Percentiles rank a stretch among this genome's conserved stretches.
Evolutionary conservation across 768 basidiomycete genomes (phyloP).

Genomic region (Gloeostereum incarnatum): DNA sequence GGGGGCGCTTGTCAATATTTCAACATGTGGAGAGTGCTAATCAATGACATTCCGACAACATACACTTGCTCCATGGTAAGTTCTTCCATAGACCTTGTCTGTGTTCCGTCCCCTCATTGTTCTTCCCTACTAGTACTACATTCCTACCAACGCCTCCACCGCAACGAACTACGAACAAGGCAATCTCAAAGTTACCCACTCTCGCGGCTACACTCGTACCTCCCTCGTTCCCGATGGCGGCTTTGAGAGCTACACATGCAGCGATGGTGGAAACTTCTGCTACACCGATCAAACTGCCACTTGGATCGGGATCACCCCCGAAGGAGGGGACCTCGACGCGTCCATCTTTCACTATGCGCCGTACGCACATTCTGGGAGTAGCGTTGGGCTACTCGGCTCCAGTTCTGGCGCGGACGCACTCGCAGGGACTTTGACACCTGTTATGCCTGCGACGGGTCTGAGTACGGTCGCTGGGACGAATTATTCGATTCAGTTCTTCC

Average conservation of each 20-base stretch:
- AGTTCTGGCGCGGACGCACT: constrained; percentile 24
- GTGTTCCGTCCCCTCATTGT: neutral
- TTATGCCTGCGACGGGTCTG: constrained; percentile 17
- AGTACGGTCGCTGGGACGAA: constrained; percentile 23
- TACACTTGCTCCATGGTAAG: constrained; percentile 41
- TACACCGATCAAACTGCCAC: constrained; percentile 21
- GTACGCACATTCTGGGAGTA: constrained; percentile 29
- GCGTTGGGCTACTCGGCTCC: constrained; percentile 33
- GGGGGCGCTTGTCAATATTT: constrained; percentile 41
- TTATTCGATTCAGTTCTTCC: constrained; percentile 34
- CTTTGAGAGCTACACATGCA: constrained; percentile 32
- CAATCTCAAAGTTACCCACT: constrained; percentile 32
- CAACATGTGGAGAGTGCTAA: constrained; percentile 43
- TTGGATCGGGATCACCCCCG: constrained; percentile 30
- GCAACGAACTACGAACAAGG: constrained; percentile 39
- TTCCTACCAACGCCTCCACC: constrained; percentile 29
- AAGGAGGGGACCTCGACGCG: constrained; percentile 29
- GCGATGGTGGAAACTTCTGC: constrained; percentile 24
- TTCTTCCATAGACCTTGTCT: neutral
- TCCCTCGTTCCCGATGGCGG: constrained; percentile 28
- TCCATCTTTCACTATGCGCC: constrained; percentile 30
- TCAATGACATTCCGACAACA: constrained; percentile 31
- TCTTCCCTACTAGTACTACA: constrained; percentile 25
- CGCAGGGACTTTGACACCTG: constrained; percentile 26
- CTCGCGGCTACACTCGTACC: constrained; percentile 34